phyloP scores from a whole-genome alignment of 768 basidiomycete species.

The Chalciporus chontae region DNA sequence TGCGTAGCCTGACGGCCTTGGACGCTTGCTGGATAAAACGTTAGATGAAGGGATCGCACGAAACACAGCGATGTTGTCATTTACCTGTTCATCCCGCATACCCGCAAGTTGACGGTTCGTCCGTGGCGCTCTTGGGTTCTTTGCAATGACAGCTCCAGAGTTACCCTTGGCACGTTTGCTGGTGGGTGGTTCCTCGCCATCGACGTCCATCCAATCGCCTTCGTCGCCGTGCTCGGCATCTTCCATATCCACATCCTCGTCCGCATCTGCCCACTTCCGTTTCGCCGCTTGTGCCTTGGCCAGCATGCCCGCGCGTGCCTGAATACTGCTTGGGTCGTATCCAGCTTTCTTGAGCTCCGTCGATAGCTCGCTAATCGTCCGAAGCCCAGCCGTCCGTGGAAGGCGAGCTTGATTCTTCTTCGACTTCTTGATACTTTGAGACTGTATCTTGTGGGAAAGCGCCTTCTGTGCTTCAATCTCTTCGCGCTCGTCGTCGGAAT shows the following conservation, averaged over 20 bases:
- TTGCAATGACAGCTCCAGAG: conserved; percentile 51
- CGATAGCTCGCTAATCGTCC: conserved; percentile 71
- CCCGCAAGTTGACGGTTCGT: conserved; percentile 76
- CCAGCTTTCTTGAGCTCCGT: conserved; percentile 83
- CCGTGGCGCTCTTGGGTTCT: conserved; percentile 54
- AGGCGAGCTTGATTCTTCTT: conserved; percentile 81
- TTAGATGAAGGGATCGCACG: background rate
- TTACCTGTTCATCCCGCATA: conserved; percentile 69
- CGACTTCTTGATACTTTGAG: conserved; percentile 79
- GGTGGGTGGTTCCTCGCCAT: conserved; percentile 46
- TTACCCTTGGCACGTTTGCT: conserved; percentile 63
- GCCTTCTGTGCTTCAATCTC: conserved; percentile 56
- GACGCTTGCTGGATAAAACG: conserved; percentile 60
- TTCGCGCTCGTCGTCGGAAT: conserved; percentile 79
- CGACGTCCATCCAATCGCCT: conserved; percentile 52
- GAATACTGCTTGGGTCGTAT: conserved; percentile 80
- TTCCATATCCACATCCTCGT: conserved; percentile 60
- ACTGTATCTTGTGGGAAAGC: conserved; percentile 63
- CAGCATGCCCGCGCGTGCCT: conserved; percentile 82
- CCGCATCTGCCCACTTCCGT: conserved; percentile 54
- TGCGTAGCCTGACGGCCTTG: conserved; percentile 78
- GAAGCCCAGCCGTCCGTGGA: conserved; percentile 69
- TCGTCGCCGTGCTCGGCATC: conserved; percentile 35
- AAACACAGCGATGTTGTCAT: background rate
- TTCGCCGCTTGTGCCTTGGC: conserved; percentile 70